These are phyloP conservation scores for Pyrenula aspistea DNA, from an alignment of 495 filamentous ascomycete species.

Conservation along the genomic window DNA sequence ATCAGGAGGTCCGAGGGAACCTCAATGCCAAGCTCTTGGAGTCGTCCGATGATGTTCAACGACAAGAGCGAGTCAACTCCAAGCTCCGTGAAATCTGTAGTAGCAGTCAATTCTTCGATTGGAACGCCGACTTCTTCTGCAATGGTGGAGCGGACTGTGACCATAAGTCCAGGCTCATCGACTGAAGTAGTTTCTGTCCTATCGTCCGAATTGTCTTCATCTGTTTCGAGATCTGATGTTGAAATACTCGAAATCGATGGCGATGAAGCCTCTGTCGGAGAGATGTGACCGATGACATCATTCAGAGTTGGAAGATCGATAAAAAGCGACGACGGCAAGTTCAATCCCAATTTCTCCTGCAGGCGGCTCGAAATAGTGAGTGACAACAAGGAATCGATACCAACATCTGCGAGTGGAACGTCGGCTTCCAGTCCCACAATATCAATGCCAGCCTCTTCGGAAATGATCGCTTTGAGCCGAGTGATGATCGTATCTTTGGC, in stretches of 20 bases:
- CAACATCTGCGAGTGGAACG: constrained; percentile 41
- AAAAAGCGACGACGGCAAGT: constrained; percentile 2
- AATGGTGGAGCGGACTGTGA: too few species aligned
- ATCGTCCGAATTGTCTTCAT: too few species aligned
- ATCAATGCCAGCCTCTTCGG: constrained; percentile 7
- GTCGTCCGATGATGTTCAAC: too few species aligned
- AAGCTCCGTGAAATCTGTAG: constrained; percentile 35
- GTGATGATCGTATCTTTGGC: too few species aligned
- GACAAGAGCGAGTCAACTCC: constrained; percentile 43
- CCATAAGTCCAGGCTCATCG: too few species aligned
- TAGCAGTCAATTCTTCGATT: constrained; percentile 45
- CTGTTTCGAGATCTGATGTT: too few species aligned
- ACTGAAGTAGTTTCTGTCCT: too few species aligned
- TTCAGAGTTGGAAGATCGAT: constrained; percentile 2
- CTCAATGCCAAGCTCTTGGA: too few species aligned
- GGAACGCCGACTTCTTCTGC: constrained; percentile 55
- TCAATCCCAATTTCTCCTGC: constrained; percentile 44
- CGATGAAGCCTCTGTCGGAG: too few species aligned
- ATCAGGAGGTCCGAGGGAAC: too few species aligned
- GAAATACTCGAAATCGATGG: too few species aligned
- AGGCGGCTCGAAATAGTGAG: constrained; percentile 40
- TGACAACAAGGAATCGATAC: constrained; percentile 48
- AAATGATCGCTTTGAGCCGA: constrained; percentile 13
- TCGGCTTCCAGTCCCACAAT: constrained; percentile 22
- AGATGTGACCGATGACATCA: too few species aligned